Percentiles rank a stretch among this genome's conserved stretches.
Conservation (phyloP, 2,329 filamentous ascomycete species). For the Graphiopsis chlorocephala region DNA sequence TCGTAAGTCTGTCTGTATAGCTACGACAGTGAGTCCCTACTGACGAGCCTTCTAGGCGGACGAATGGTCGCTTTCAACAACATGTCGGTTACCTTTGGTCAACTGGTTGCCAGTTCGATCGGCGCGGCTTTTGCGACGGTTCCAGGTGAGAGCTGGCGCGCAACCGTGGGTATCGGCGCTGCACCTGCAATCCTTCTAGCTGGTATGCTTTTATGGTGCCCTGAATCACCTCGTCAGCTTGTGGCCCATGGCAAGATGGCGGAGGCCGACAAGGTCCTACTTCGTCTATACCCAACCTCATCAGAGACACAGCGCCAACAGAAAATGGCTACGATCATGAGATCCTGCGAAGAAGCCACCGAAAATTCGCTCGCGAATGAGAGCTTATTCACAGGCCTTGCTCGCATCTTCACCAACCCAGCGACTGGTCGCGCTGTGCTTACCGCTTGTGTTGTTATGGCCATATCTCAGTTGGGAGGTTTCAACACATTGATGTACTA, state of each 20-base stretch:
- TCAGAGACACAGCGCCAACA: constrained; percentile 44
- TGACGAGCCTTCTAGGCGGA: constrained; percentile 26
- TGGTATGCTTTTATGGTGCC: constrained; percentile 46
- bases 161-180: constrained; percentile 50
- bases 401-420: constrained; percentile 65
- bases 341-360: constrained; percentile 41
- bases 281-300: constrained; percentile 42
- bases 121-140: constrained; percentile 37
- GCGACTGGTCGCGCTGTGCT: constrained; percentile 48
- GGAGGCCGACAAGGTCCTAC: constrained; percentile 40
- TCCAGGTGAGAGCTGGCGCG: constrained; percentile 46
- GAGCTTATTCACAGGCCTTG: constrained; percentile 40
- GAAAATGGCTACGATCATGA: constrained; percentile 45
- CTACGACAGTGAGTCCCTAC: background rate
- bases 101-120: constrained; percentile 32
- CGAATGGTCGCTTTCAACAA: constrained; percentile 51
- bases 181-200: constrained; percentile 47
- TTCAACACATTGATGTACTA: constrained; percentile 48
- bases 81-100: constrained; percentile 38
- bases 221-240: constrained; percentile 50
- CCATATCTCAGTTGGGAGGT: constrained; percentile 48
- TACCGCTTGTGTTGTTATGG: constrained; percentile 52
- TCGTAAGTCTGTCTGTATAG: background rate
- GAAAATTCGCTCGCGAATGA: constrained; percentile 42
- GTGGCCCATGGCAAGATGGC: constrained; percentile 43